Base-by-base conservation (phyloP, 345 rosid genomes). In the Balakata baccata region DNA sequence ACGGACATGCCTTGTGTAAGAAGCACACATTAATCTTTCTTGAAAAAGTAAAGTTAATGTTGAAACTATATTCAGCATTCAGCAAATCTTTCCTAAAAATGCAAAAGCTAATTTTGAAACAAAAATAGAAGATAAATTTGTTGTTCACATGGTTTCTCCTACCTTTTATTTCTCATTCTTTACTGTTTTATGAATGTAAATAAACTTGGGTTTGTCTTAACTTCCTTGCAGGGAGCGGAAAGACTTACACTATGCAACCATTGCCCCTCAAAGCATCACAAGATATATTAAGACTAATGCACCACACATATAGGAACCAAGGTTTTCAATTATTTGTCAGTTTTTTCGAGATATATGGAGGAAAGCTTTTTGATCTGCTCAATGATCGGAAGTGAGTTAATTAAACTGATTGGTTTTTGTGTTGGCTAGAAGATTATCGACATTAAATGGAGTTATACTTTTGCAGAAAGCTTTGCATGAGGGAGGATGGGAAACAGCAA, bases 171-270 rank as follows among this genome's bases (percentile, higher is more conserved):
- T 59, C 34, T 39, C 20, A 16, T 11, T 60, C 18, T 59, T 47
- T 46, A 63, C 47, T 71, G 9, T 69, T 69, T 25, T 11, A 6
- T 29, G 34, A 29, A 13, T 1, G 4, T 3, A 20, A 69, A 75
- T 70, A 51, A 73, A 10, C 47, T 47, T 57, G 61, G 73, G 43
- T 68, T 64, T 6, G 41, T 58, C 20, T 43, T 56, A 2, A 59
- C 60, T 75, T 63, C 46, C 10, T 41, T 53, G 38, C 81, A 88
- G 89, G 92, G 61, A 89, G 93, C 68, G 93, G 93, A 78, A 89
- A 89, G 80, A 89, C 92, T 7, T 89, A 81, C 58, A 87, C 92
- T 1, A 89, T 89, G 92, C 87, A 89, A 72, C 90, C 90, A 38
- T 66, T 89, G 75, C 93, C 93, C 73, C 73, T 89, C 25, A 89